phyloP scores from a whole-genome alignment of 129 eudicot genomes.

The Chrysanthemum lavandulifolium region DNA sequence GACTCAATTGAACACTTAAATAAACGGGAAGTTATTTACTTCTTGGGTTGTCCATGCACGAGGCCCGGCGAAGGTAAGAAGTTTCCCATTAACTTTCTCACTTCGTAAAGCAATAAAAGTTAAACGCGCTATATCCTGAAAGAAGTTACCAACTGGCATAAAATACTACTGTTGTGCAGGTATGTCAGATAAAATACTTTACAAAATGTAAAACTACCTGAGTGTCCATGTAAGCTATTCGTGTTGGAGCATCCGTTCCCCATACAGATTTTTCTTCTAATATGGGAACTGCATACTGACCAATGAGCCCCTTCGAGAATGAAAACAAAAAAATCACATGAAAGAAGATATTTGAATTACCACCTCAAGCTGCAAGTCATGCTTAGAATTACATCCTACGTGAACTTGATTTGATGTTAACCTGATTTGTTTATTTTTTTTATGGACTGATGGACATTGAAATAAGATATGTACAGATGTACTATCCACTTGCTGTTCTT shows the following conservation, averaged over 20 bases:
- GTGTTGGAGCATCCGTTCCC: conserved; percentile 99
- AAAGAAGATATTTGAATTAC: not conserved
- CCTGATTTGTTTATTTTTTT: not conserved
- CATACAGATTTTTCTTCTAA: conserved; percentile 97
- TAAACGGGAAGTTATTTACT: conserved; percentile 41
- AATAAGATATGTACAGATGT: not conserved
- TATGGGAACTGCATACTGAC: conserved; percentile 98
- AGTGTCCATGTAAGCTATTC: conserved; percentile 98
- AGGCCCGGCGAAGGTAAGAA: conserved; percentile 97
- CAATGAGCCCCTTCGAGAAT: conserved; percentile 73
- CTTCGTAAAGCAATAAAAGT: conserved; percentile 94
- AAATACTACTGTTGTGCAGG: not conserved
- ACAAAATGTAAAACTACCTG: conserved; percentile 49
- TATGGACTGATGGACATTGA: not conserved
- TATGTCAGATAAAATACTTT: not conserved
- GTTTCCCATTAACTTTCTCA: conserved; percentile 77
- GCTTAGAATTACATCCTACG: not conserved
- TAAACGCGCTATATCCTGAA: conserved; percentile 92
- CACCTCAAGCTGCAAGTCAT: not conserved
- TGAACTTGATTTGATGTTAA: not conserved
- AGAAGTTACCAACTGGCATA: conserved; percentile 16
- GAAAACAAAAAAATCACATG: not conserved
- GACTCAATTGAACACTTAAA: not conserved
- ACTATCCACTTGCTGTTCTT: not conserved
- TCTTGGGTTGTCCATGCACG: conserved; percentile 99